Evolutionary conservation across 495 filamentous ascomycete genomes (phyloP).

Genomic region (Penicillium roqueforti): DNA sequence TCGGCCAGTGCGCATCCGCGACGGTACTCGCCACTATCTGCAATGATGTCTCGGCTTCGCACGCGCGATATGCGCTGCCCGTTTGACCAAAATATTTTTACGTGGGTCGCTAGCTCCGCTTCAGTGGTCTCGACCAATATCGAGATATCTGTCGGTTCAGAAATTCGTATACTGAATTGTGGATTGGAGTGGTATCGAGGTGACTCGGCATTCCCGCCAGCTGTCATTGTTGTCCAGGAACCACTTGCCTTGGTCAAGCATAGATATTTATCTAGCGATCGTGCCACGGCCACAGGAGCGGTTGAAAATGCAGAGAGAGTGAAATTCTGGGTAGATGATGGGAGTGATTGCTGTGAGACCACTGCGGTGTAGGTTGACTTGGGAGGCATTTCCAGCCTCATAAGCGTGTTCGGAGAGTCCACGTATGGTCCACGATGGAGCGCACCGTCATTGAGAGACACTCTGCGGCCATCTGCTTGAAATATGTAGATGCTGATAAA

Average conservation of each 20-base stretch:
- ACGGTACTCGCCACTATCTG: conserved; percentile 78
- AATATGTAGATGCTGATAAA: conserved; percentile 88
- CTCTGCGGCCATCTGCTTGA: conserved; percentile 62
- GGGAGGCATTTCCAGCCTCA: conserved; percentile 62
- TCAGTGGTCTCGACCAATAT: conserved; percentile 73
- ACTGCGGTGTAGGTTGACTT: conserved; percentile 68
- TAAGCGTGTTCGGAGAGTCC: conserved; percentile 87
- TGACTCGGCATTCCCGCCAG: conserved; percentile 77
- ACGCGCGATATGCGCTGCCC: conserved; percentile 66
- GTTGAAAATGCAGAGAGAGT: conserved; percentile 78
- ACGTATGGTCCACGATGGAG: conserved; percentile 75
- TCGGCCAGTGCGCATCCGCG: conserved; percentile 70
- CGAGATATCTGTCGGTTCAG: conserved; percentile 52
- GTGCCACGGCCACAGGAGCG: conserved; percentile 51
- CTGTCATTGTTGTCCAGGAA: conserved; percentile 71
- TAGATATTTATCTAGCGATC: conserved; percentile 54
- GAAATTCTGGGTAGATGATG: conserved; percentile 66
- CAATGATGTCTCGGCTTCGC: conserved; percentile 70
- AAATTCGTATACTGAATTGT: conserved; percentile 67
- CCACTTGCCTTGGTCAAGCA: conserved; percentile 52
- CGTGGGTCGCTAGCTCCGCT: conserved; percentile 67
- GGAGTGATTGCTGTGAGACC: conserved; percentile 71
- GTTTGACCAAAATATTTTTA: conserved; percentile 74
- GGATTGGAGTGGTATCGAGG: conserved; percentile 76
- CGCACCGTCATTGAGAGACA: conserved; percentile 65